Base-by-base conservation (phyloP, 495 filamentous ascomycete species). In the Hyphodiscus hymeniophilus region DNA sequence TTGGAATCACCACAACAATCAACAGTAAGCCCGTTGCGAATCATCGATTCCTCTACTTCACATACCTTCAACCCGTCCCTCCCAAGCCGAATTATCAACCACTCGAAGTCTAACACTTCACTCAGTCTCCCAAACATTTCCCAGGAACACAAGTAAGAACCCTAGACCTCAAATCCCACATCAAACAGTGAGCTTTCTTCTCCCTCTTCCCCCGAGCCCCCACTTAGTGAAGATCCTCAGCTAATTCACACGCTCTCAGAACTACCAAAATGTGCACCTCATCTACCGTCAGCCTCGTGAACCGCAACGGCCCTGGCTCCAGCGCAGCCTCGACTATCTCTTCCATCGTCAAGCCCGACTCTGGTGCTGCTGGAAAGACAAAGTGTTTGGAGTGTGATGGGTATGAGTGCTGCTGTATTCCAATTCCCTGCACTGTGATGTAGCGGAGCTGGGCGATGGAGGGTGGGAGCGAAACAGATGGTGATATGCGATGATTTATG, bases 351-450 rank as follows among this genome's bases (percentile, higher is more conserved):
- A 71, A 69, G 48, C 62, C 62, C 1, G 61, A 59, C 12, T 54
- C 57, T 24, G 59, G 58, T 7, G 42, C 45, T 6, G 55, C 59
- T 7, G 66, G 60, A n/a, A 64, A 66, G 63, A 69, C 66, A 3
- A 62, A 62, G 17, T 71, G 70, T 47, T 54, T 71, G 20, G 66
- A 69, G 46, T 73, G 70, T 39, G 68, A 62, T 34, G 68, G 60
- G 22, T 67, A 61, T 44, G 66, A 69, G 21, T 73, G 70, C 54
- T 73, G 68, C 57, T 71, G 70, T 48, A 66, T 68, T 45, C 67
- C 68, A 3, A 62, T 64, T 46, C 61, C 62, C 43, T 71, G 70
- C 47, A 57, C 51, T 22, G 60, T 73, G 15, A 66, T 71, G 66
- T 71, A 35, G 43, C 10, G 7, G 18, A 7, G n/a, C n/a, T n/a